phyloP scores from a whole-genome alignment of 768 basidiomycete species.

The Wakefieldia striispora region DNA sequence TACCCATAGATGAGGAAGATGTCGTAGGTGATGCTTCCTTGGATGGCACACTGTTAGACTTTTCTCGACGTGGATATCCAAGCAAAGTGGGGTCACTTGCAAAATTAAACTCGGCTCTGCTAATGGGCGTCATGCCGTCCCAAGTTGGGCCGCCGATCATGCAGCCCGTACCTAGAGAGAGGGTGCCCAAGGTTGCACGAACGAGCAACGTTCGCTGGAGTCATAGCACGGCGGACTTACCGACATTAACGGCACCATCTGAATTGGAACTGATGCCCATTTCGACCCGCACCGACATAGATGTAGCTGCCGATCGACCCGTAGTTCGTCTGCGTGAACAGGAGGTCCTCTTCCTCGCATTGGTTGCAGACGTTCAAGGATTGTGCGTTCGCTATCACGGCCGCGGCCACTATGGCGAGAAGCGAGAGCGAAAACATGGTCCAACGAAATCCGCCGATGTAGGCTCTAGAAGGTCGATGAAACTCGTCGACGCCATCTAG shows the following conservation, averaged over 20 bases:
- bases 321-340: conserved; percentile 22
- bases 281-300: conserved; percentile 11
- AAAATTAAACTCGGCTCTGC: conserved; percentile 20
- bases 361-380: conserved; percentile 23
- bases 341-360: conserved; percentile 21
- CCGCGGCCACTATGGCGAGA: conserved; percentile 5
- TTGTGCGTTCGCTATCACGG: conserved; percentile 11
- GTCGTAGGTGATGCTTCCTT: conserved; percentile 15
- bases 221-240: background rate
- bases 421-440: conserved; percentile 13
- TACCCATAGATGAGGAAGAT: conserved; percentile 25
- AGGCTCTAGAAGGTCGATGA: background rate
- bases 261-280: conserved; percentile 19
- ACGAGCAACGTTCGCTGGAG: too few relatives aligned
- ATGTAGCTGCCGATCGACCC: conserved; percentile 22
- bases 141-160: conserved; percentile 22
- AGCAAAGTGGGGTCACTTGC: conserved; percentile 4
- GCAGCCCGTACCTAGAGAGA: conserved; percentile 18
- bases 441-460: too few relatives aligned
- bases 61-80: too few relatives aligned
- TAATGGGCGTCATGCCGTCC: conserved; percentile 20
- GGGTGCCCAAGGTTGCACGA: background rate
- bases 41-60: conserved; percentile 6
- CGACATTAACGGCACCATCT: conserved; percentile 22
- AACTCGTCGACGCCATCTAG: background rate